Conservation (phyloP, 2,329 filamentous ascomycete genomes). For the Diaporthe amygdali region DNA sequence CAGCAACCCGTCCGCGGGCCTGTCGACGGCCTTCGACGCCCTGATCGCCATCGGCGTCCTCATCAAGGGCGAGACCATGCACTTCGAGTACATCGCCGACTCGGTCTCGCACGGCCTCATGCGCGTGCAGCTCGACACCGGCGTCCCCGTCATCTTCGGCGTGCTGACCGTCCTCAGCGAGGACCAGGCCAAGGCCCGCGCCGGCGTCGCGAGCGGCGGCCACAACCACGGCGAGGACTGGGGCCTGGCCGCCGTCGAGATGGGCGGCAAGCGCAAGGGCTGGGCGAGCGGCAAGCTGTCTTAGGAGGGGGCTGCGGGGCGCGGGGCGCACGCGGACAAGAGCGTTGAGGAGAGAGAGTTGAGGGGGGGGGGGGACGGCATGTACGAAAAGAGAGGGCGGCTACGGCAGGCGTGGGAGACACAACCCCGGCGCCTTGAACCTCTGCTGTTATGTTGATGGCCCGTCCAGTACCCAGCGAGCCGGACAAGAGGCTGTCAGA, state of each 20-base stretch:
- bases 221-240: conserved; percentile 98
- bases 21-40: conserved; percentile 81
- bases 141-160: conserved; percentile 90
- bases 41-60: conserved; percentile 94
- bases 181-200: conserved; percentile 84
- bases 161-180: conserved; percentile 88
- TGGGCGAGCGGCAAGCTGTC: conserved; percentile 77
- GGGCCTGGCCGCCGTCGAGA: conserved; percentile 92
- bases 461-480: not conserved
- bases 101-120: conserved; percentile 90
- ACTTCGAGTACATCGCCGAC: conserved; percentile 98
- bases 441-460: not conserved
- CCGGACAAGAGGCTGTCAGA: not conserved
- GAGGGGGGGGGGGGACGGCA: not conserved
- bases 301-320: conserved; percentile 29
- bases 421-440: not conserved
- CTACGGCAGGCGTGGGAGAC: not conserved
- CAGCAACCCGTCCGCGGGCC: conserved; percentile 37
- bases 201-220: conserved; percentile 70
- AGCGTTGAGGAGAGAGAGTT: not conserved
- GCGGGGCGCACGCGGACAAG: not conserved
- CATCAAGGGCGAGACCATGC: conserved; percentile 99
- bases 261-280: conserved; percentile 84
- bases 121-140: conserved; percentile 88
- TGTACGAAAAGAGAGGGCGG: not conserved